These are phyloP conservation scores for Mycena metata DNA, from an alignment of 768 basidiomycete species.

Conservation along the genomic window DNA sequence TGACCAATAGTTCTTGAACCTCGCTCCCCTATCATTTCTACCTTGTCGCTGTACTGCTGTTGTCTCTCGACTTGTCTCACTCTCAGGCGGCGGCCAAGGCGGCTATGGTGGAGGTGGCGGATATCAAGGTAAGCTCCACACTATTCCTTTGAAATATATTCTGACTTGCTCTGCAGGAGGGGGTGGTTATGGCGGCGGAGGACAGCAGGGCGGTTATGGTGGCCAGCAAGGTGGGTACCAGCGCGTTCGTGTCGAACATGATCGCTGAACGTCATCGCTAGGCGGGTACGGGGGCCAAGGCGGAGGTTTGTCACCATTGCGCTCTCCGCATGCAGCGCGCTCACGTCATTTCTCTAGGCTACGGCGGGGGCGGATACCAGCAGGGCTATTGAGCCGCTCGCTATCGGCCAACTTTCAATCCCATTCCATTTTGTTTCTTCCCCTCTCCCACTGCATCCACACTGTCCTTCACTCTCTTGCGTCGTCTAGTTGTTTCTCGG, in stretches of 20 bases:
- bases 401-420: background rate
- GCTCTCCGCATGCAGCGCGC: background rate
- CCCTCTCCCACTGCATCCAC: conserved; percentile 51
- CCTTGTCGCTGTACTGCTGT: too few species aligned
- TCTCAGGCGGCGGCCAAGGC: conserved; percentile 44
- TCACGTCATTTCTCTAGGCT: too few species aligned
- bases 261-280: too few species aligned
- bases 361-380: background rate
- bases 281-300: conserved; percentile 21
- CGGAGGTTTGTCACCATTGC: conserved; percentile 25
- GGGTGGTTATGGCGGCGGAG: background rate
- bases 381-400: background rate
- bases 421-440: conserved; percentile 13
- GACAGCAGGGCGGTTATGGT: background rate
- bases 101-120: conserved; percentile 45
- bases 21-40: too few species aligned
- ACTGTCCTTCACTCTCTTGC: conserved; percentile 53
- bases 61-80: background rate
- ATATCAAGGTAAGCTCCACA: too few species aligned
- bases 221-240: background rate
- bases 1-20: too few species aligned
- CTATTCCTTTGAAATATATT: conserved; percentile 33
- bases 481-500: conserved; percentile 58
- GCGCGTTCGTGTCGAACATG: too few species aligned
- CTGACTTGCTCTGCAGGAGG: background rate